A percentile compares a stretch with the other conserved stretches of the same genome.
These are phyloP conservation scores for Wilcoxina mikolae DNA, from an alignment of 495 filamentous ascomycete genomes.

Conservation along the genomic window DNA sequence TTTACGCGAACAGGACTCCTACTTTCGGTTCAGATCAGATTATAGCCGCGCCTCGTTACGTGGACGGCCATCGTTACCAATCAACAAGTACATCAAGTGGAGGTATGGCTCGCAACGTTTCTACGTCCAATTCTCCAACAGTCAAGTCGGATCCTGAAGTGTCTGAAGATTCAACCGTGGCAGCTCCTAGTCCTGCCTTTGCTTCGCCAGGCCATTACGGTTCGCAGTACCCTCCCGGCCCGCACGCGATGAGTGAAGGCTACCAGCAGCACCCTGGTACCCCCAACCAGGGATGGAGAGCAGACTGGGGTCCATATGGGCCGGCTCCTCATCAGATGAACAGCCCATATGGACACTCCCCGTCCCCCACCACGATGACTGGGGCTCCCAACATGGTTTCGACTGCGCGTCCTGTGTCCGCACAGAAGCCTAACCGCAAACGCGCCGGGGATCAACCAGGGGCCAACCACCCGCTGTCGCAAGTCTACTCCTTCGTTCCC, in stretches of 20 bases:
- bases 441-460: conserved; percentile 22
- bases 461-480: conserved; percentile 37
- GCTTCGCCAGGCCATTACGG: conserved; percentile 48
- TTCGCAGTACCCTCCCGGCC: conserved; percentile 64
- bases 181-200: conserved; percentile 76
- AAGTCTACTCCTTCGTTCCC: conserved; percentile 97
- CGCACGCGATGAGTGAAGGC: conserved; percentile 24
- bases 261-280: conserved; percentile 16
- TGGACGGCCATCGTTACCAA: conserved; percentile 50
- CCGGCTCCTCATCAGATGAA: conserved; percentile 18
- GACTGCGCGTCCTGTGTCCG: conserved; percentile 13
- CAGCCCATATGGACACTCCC: conserved; percentile 12
- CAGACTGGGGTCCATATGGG: conserved; percentile 18
- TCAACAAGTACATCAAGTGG: conserved; percentile 57
- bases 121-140: conserved; percentile 39
- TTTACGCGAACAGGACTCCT: conserved; percentile 29
- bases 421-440: conserved; percentile 19
- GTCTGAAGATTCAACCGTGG: conserved; percentile 98
- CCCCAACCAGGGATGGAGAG: conserved; percentile 17
- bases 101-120: conserved; percentile 71
- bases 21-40: conserved; percentile 24
- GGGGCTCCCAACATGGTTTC: conserved; percentile 8
- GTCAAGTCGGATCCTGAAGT: conserved; percentile 86
- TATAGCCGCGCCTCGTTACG: conserved; percentile 27
- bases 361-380: conserved; percentile 2